These are phyloP conservation scores for Verticillium isaacii DNA, from an alignment of 2,329 filamentous ascomycete species.

Conservation along the genomic window DNA sequence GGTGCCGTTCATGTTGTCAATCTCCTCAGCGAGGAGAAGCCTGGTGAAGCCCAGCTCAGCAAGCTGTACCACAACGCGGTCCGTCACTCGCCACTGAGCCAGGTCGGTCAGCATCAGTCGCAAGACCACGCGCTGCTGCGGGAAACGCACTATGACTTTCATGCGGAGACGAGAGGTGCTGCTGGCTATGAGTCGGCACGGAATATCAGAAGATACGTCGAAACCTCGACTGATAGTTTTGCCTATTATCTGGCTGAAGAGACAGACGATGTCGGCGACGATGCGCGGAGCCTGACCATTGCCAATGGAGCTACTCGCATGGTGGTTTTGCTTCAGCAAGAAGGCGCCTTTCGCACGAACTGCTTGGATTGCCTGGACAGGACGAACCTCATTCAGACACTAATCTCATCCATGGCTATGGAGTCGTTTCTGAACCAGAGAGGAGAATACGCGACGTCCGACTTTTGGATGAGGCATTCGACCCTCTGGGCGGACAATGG, in stretches of 20 bases:
- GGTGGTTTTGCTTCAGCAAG: slow-evolving; percentile 79
- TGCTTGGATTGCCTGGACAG: slow-evolving; percentile 94
- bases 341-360: slow-evolving; percentile 93
- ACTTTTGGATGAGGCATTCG: slow-evolving; percentile 90
- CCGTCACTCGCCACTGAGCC: slow-evolving; percentile 65
- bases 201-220: slow-evolving; percentile 74
- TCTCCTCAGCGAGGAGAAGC: slow-evolving; percentile 84
- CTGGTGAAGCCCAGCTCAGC: slow-evolving; percentile 79
- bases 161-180: slow-evolving; percentile 84
- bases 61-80: slow-evolving; percentile 76
- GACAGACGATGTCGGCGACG: slow-evolving; percentile 47
- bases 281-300: slow-evolving; percentile 21
- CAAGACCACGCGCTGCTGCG: slow-evolving; percentile 70
- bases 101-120: slow-evolving; percentile 47
- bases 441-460: slow-evolving; percentile 62
- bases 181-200: slow-evolving; percentile 87
- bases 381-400: slow-evolving; percentile 93
- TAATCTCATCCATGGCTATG: slow-evolving; percentile 90
- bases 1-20: slow-evolving; percentile 92
- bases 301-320: slow-evolving; percentile 35
- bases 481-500: slow-evolving; percentile 97
- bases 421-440: slow-evolving; percentile 77
- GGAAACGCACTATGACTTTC: slow-evolving; percentile 91
- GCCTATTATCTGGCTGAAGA: slow-evolving; percentile 88
- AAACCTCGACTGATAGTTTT: slow-evolving; percentile 77